These are phyloP conservation scores for Diaporthe sp. DNA, from an alignment of 2,329 filamentous ascomycete species.

Conservation along the genomic window DNA sequence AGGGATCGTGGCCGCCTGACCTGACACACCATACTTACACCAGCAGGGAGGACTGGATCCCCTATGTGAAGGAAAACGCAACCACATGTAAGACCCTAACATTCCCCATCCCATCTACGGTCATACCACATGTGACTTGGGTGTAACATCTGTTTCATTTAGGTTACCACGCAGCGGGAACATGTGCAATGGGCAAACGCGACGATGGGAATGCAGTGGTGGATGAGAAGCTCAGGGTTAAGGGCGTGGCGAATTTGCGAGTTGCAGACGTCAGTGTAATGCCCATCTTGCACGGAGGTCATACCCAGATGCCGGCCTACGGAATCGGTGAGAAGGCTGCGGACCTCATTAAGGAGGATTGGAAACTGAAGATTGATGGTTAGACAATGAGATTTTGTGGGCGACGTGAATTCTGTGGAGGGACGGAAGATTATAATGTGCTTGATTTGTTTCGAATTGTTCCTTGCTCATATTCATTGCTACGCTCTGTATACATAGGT, in stretches of 20 bases:
- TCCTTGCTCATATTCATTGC: not conserved
- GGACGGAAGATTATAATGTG: not conserved
- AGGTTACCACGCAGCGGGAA: conserved; percentile 24
- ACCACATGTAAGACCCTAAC: conserved; percentile 18
- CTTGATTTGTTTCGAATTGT: not conserved
- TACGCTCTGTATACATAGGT: not conserved
- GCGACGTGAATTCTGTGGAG: not conserved
- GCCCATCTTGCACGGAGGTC: conserved; percentile 47
- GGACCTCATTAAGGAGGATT: conserved; percentile 47
- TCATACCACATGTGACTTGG: not conserved
- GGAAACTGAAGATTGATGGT: not conserved
- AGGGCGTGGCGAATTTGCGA: conserved; percentile 45
- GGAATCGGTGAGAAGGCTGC: conserved; percentile 51
- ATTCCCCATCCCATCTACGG: not conserved
- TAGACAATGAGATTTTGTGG: not conserved
- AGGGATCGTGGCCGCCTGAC: conserved; percentile 16
- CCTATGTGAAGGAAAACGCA: conserved; percentile 14
- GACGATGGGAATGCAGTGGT: conserved; percentile 43
- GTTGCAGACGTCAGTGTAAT: conserved; percentile 50
- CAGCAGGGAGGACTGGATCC: conserved; percentile 8
- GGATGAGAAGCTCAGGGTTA: conserved; percentile 45
- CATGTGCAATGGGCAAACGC: conserved; percentile 14
- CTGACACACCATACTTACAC: conserved; percentile 21
- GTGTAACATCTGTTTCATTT: conserved; percentile 9
- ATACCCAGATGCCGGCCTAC: conserved; percentile 49